Conservation (phyloP, 2,329 filamentous ascomycete genomes). For the Calonectria hawksworthii region DNA sequence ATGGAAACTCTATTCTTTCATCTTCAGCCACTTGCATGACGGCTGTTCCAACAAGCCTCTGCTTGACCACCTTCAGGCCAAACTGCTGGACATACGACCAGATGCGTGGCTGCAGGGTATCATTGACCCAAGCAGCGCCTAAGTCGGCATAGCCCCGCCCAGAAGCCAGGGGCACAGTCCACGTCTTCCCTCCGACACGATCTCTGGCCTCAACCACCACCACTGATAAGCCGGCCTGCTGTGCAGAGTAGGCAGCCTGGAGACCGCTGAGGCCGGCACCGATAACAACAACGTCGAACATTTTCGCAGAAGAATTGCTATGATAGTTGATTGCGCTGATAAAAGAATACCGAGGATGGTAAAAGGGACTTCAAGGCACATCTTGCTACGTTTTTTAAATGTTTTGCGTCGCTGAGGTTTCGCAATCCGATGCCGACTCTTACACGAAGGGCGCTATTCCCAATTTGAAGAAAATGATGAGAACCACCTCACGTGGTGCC, state of each 20-base stretch:
- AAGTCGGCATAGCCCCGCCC: constrained; percentile 61
- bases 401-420: neutral
- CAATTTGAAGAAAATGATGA: neutral
- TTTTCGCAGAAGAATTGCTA: neutral
- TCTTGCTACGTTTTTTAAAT: constrained; percentile 5
- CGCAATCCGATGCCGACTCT: neutral
- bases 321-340: neutral
- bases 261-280: constrained; percentile 60
- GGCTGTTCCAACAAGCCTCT: constrained; percentile 61
- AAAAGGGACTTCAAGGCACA: neutral
- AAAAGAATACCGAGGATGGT: neutral
- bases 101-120: constrained; percentile 64
- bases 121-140: constrained; percentile 73
- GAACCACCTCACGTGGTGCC: neutral
- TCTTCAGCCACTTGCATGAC: constrained; percentile 58
- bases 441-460: neutral
- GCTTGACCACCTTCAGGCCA: constrained; percentile 57
- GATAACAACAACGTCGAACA: constrained; percentile 54
- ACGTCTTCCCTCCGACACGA: constrained; percentile 67
- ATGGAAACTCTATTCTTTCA: constrained; percentile 33
- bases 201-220: constrained; percentile 64
- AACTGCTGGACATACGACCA: constrained; percentile 56
- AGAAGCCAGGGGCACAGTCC: constrained; percentile 50
- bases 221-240: constrained; percentile 53
- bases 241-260: constrained; percentile 52